Evolutionary conservation across 169 alveolate species (phyloP).

Genomic region (Toxoplasma gondii): DNA sequence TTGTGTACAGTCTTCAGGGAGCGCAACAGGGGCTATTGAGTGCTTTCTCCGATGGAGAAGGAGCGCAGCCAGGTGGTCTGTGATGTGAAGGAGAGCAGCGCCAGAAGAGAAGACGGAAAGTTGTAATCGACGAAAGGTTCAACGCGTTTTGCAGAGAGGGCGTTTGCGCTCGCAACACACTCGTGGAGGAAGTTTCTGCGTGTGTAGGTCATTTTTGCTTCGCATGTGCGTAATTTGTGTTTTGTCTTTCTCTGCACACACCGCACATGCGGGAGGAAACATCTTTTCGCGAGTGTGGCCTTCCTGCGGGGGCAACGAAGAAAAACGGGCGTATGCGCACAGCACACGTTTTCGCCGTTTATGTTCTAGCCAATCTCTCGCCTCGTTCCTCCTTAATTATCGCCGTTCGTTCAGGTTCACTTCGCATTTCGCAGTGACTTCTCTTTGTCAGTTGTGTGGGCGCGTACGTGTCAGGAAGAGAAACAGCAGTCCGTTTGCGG

Average conservation of each 20-base stretch:
- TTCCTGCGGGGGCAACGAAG: not conserved
- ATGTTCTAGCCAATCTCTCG: not conserved
- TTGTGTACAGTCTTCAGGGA: slow-evolving; percentile 20
- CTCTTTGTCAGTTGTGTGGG: not conserved
- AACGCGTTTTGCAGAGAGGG: too few relatives aligned
- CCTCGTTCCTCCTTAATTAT: not conserved
- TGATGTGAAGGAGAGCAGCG: too few relatives aligned
- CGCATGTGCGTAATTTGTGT: too few relatives aligned
- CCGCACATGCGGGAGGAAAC: not conserved
- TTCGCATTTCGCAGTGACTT: not conserved
- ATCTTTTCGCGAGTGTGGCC: not conserved
- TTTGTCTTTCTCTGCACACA: too few relatives aligned
- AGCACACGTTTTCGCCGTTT: not conserved
- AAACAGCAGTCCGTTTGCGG: not conserved
- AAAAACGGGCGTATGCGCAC: not conserved
- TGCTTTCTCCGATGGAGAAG: too few relatives aligned
- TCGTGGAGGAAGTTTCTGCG: too few relatives aligned
- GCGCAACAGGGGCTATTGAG: not conserved
- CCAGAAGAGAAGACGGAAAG: too few relatives aligned
- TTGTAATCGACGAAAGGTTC: too few relatives aligned
- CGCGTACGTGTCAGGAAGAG: not conserved
- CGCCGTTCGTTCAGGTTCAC: not conserved
- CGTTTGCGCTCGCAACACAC: too few relatives aligned
- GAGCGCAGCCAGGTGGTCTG: too few relatives aligned
- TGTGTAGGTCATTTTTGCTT: too few relatives aligned